A percentile compares a stretch with the other conserved stretches of the same genome.
These are phyloP conservation scores for Salix koriyanagi DNA, from an alignment of 345 rosid species.

Conservation along the genomic window DNA sequence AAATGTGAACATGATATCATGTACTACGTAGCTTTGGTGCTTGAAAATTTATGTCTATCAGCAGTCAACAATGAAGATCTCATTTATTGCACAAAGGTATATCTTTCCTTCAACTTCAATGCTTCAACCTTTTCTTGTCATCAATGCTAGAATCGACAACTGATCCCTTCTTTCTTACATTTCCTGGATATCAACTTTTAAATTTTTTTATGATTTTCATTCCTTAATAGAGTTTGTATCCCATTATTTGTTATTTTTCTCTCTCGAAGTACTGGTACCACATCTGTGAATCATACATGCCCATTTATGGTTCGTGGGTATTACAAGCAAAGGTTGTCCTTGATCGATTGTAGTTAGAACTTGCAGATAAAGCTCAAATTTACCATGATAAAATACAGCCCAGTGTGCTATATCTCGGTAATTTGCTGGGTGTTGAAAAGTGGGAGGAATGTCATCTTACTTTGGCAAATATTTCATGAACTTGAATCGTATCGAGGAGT, in stretches of 20 bases:
- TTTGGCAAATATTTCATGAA: background rate
- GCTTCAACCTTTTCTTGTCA: background rate
- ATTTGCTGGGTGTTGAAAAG: slow-evolving; percentile 30
- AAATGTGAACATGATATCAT: slow-evolving; percentile 28
- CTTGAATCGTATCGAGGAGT: background rate
- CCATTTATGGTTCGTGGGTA: slow-evolving; percentile 39
- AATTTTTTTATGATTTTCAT: background rate
- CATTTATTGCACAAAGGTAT: slow-evolving; percentile 38
- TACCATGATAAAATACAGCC: slow-evolving; percentile 37
- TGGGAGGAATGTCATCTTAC: slow-evolving; percentile 21
- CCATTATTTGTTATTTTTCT: slow-evolving; percentile 1
- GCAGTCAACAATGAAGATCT: slow-evolving; percentile 38
- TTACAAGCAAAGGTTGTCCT: slow-evolving; percentile 41
- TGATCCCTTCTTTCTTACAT: background rate
- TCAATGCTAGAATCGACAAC: too few relatives aligned
- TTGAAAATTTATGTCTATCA: slow-evolving; percentile 39
- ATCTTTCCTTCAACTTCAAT: slow-evolving; percentile 8
- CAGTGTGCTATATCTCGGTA: slow-evolving; percentile 37
- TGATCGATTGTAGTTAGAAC: slow-evolving; percentile 33
- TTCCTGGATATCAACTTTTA: background rate
- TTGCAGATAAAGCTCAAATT: slow-evolving; percentile 29
- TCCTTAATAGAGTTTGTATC: background rate
- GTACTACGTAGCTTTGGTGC: slow-evolving; percentile 34
- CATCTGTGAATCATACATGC: slow-evolving; percentile 22
- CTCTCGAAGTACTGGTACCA: slow-evolving; percentile 31